These are phyloP conservation scores for Xylaria polymorpha DNA, from an alignment of 2,329 filamentous ascomycete species.

Conservation along the genomic window DNA sequence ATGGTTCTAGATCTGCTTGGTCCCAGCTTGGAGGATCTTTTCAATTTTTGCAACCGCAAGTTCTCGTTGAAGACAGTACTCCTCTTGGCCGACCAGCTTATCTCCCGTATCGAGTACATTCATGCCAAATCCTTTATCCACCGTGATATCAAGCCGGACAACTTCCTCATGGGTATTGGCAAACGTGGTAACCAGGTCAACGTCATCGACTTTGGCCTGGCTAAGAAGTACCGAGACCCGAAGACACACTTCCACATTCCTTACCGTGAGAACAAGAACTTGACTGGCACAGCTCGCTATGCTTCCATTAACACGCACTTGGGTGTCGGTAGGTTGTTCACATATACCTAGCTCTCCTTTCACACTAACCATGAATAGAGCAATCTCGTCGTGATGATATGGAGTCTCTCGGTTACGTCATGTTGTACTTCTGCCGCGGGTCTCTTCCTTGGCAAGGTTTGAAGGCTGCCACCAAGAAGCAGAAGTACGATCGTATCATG, in stretches of 20 bases:
- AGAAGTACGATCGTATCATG: slow-evolving; percentile 99
- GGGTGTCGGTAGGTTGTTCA: slow-evolving; percentile 77
- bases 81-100: slow-evolving; percentile 95
- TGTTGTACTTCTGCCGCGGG: slow-evolving; percentile 99
- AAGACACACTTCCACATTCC: slow-evolving; percentile 99
- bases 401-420: slow-evolving; percentile 98
- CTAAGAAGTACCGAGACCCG: slow-evolving; percentile 99
- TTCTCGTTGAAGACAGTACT: slow-evolving; percentile 99
- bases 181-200: slow-evolving; percentile 99
- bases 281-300: slow-evolving; percentile 98
- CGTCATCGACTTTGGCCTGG: slow-evolving; percentile 97
- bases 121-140: slow-evolving; percentile 99
- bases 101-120: slow-evolving; percentile 99
- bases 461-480: slow-evolving; percentile 99
- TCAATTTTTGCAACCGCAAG: slow-evolving; percentile 99
- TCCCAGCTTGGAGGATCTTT: slow-evolving; percentile 94
- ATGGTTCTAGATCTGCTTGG: slow-evolving; percentile 99
- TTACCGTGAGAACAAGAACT: slow-evolving; percentile 99
- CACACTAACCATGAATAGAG: slow-evolving; percentile 65
- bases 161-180: slow-evolving; percentile 99
- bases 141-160: slow-evolving; percentile 99
- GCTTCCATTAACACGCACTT: slow-evolving; percentile 99
- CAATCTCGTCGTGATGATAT: slow-evolving; percentile 99
- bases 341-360: neutral
- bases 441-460: slow-evolving; percentile 98